Conservation (phyloP, 805 yeast genomes). For the Kodamaea restingae region DNA sequence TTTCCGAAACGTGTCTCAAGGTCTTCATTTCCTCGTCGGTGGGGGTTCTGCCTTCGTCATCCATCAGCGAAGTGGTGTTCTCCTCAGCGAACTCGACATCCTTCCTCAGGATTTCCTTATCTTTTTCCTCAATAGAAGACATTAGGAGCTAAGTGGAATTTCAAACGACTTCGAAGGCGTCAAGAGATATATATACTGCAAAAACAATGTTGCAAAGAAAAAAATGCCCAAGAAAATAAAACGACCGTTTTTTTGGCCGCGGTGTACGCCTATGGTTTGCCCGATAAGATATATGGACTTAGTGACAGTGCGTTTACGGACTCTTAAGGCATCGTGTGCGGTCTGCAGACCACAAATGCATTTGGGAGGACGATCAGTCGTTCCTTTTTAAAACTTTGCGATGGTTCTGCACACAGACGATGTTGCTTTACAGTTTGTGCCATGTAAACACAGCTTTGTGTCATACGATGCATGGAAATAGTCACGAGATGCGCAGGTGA, state of each 20-base stretch:
- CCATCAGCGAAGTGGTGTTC: not conserved
- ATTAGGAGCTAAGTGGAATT: not conserved
- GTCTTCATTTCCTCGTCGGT: constrained; percentile 52
- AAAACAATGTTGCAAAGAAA: not conserved
- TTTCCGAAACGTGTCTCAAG: constrained; percentile 50
- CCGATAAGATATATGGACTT: not conserved
- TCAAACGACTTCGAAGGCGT: no score
- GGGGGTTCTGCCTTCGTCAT: constrained; percentile 40
- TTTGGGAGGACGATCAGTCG: no score
- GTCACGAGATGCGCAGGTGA: no score
- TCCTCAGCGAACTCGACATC: not conserved
- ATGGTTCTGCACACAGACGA: no score
- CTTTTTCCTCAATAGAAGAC: constrained; percentile 1
- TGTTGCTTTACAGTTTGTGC: no score
- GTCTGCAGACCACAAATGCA: no score
- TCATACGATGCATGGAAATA: no score
- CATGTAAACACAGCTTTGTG: no score
- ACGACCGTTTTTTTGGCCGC: not conserved
- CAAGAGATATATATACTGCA: not conserved
- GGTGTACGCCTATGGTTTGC: not conserved
- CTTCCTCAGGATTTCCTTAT: not conserved
- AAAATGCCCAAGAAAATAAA: not conserved
- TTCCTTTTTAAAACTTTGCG: not conserved
- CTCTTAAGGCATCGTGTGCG: not conserved
- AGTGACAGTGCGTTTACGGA: not conserved